Evolutionary conservation across 2,329 filamentous ascomycete species (phyloP), one percentile per base, ranked within the genome.

Genomic region (Aspergillus brunneoviolaceus): DNA sequence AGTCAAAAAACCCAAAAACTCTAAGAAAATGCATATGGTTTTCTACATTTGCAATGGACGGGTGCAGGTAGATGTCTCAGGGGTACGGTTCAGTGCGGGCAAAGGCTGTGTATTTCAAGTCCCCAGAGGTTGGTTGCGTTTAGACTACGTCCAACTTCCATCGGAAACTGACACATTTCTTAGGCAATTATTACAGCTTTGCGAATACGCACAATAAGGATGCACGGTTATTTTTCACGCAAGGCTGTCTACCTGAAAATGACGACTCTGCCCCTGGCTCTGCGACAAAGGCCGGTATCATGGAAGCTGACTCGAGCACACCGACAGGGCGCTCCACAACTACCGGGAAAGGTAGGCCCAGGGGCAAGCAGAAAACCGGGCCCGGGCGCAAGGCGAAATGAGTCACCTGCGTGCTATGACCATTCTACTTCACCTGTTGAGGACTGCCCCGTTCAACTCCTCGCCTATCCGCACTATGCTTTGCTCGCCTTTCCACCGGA

Each of bases 181-280:
- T 65, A 97, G 94, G 94, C 55, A 98, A 98, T 72, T 90, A 92
- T 69, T 99, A 99, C 77, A 90, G 89, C 71, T 96, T 99, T 69
- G 83, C 84, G 58, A 99, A 98, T 75, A 87, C 91, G 59, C 87
- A 87, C 69, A 83, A 89, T 63, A 81, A 82, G 62, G 84, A 87
- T 4, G 90, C 91, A 4, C 86, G 90, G 45, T 83, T 98, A 52
- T 98, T 98, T 80, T 99, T 98, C 76, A 88, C 92, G 1, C 95
- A 99, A 75, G 94, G 89, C 6, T 94, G 89, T 75, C 91, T 88
- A 63, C 74, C 78, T 16, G 74, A 74, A 35, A 63, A 63, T 31
- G 74, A 76, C 42, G 63, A 63, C 27, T 65, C 69, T 50, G 61
- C 59, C n/a, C 67, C 62, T 9, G 66, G 57, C 16, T 69, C 65